Evolutionary conservation across 2,329 filamentous ascomycete genomes (phyloP).

Genomic region (Pezicula carpinea): DNA sequence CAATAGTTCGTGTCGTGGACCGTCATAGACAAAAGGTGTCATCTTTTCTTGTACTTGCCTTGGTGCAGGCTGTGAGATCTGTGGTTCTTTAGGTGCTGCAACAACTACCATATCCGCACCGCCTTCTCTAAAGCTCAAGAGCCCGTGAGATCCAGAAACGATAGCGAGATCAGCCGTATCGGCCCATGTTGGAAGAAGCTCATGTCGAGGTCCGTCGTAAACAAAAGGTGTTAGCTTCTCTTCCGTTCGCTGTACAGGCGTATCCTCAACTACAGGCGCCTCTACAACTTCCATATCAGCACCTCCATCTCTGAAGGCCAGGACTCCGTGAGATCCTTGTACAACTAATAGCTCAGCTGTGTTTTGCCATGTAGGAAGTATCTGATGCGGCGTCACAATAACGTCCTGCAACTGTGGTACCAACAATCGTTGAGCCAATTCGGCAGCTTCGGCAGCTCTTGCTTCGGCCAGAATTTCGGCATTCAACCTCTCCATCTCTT

Average conservation of each 20-base stretch:
- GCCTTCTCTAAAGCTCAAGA: neutral
- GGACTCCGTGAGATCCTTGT: constrained; percentile 3
- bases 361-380: constrained; percentile 3
- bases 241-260: too few relatives aligned
- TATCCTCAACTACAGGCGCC: neutral
- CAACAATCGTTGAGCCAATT: too few relatives aligned
- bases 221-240: too few relatives aligned
- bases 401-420: too few relatives aligned
- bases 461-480: too few relatives aligned
- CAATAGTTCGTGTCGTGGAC: neutral
- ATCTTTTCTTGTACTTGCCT: neutral
- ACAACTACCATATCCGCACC: neutral
- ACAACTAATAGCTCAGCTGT: constrained; percentile 1
- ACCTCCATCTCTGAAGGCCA: constrained; percentile 2
- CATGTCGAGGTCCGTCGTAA: neutral
- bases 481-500: too few relatives aligned
- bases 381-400: neutral
- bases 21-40: neutral
- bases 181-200: constrained; percentile 4
- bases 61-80: neutral
- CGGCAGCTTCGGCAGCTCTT: too few relatives aligned
- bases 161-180: constrained; percentile 1
- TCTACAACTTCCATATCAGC: constrained; percentile 1
- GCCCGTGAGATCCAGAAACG: neutral
- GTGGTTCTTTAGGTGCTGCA: neutral